Evolutionary conservation across 1,139 yeast genomes (phyloP), one percentile per base, ranked within the genome.

Genomic region (Scheffersomyces insectosa): DNA sequence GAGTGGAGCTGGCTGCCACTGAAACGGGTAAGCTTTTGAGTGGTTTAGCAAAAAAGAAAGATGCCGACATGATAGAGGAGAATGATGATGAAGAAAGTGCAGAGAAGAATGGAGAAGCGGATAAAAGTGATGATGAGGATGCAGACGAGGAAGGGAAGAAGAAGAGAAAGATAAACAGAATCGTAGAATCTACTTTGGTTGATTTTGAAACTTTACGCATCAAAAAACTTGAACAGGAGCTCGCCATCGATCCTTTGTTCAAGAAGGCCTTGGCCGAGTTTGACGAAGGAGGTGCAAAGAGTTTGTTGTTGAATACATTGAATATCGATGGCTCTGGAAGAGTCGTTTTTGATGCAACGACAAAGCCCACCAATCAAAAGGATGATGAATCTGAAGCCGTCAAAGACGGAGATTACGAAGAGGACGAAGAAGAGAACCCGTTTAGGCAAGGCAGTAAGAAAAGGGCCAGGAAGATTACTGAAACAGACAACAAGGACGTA

Each of bases 231-330:
- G 96, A 89, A 41, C 83, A 85, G 50, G 96, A 88, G 54, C 67
- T 88, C 27, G 78, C 85, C 7, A 85, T 89, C 40, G 97, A 91
- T 63, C 97, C 97, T 0, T 71, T 91, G 40, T 89, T 91, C 65
- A 85, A 88, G 49, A 89, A 89, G 56, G 91, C 95, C 40, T 73
- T 91, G 39, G 88, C 96, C 0, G 97, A 90, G 48, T 91, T 90
- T 57, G 97, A 91, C 62, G 97, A 91, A 66, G 97, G 97, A 31
- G 97, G 98, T 5, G 91, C 97, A 8, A 88, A 85, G 56, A 87
- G 96, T 42, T 68, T 91, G 44, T 67, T 91, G 40, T 66, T 89
- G 54, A 90, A 89, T 53, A 82, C 91, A 1, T 72, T 91, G 43
- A 70, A 70, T 42, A 75, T 83, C 14, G 87, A 83, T 52, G 49